phyloP scores from a whole-genome alignment of 1,284 basidiomycete species.

The Mycena sp. region DNA sequence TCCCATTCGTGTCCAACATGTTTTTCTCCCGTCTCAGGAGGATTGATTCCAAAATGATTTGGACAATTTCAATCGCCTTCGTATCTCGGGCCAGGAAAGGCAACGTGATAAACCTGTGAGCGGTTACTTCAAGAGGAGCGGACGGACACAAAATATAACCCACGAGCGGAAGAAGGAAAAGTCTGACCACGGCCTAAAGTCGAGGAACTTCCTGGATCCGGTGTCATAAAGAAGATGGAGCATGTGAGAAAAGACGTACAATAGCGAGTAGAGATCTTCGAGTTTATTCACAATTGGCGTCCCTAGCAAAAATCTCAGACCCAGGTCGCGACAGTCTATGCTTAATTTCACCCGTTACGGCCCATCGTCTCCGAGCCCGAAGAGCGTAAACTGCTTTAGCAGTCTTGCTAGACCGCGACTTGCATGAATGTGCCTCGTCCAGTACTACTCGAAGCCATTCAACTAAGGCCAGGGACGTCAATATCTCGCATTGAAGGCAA shows the following conservation, averaged over 20 bases:
- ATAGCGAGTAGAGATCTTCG: conserved; percentile 90
- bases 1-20: conserved; percentile 90
- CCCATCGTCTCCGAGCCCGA: conserved; percentile 86
- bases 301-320: conserved; percentile 50
- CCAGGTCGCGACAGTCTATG: not conserved
- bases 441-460: conserved; percentile 85
- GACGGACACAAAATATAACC: not conserved
- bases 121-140: conserved; percentile 1
- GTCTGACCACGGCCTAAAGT: conserved; percentile 92
- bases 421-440: conserved; percentile 97
- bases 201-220: conserved; percentile 79
- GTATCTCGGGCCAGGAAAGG: conserved; percentile 90
- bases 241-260: conserved; percentile 47
- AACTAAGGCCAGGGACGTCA: conserved; percentile 50
- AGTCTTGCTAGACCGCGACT: conserved; percentile 89
- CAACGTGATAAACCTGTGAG: conserved; percentile 81
- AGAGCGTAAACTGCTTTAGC: conserved; percentile 93
- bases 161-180: conserved; percentile 89
- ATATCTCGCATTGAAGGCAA: not conserved
- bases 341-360: conserved; percentile 72
- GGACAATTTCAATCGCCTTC: conserved; percentile 92
- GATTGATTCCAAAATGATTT: conserved; percentile 90
- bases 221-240: conserved; percentile 4
- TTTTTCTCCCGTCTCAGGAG: conserved; percentile 94
- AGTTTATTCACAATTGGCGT: conserved; percentile 97